phyloP scores from a whole-genome alignment of 768 basidiomycete species.

The Chlorophyllum brunneum region DNA sequence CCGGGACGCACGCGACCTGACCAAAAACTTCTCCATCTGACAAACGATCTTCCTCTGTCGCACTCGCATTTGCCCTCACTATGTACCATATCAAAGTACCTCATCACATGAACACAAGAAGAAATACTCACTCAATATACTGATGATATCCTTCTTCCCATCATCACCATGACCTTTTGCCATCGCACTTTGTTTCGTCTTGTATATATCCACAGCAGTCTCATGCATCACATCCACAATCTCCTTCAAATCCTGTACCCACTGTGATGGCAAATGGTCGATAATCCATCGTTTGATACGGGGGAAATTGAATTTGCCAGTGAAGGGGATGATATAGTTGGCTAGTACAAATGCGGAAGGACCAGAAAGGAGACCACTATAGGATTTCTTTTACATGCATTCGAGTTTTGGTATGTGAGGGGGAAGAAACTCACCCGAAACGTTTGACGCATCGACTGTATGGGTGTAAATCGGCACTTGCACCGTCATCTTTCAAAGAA shows the following conservation, averaged over 20 bases:
- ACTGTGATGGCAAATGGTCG: constrained; percentile 26
- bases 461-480: constrained; percentile 19
- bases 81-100: not conserved
- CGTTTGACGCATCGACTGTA: constrained; percentile 28
- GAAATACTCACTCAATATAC: constrained; percentile 32
- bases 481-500: constrained; percentile 26
- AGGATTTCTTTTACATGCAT: not conserved
- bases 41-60: constrained; percentile 27
- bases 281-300: constrained; percentile 31
- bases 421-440: constrained; percentile 23
- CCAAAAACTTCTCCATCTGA: constrained; percentile 31
- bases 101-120: too few relatives aligned
- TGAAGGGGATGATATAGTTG: constrained; percentile 15
- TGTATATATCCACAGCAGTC: constrained; percentile 29
- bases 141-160: constrained; percentile 35
- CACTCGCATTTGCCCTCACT: constrained; percentile 32
- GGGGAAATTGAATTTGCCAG: constrained; percentile 22
- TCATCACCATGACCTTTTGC: constrained; percentile 24
- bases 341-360: not conserved
- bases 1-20: constrained; percentile 24
- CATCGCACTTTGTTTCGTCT: constrained; percentile 30
- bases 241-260: constrained; percentile 23
- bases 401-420: not conserved
- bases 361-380: not conserved
- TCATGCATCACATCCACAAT: constrained; percentile 29